Conservation (phyloP, 2,329 filamentous ascomycete genomes). For the Aspergillus thermomutatus region DNA sequence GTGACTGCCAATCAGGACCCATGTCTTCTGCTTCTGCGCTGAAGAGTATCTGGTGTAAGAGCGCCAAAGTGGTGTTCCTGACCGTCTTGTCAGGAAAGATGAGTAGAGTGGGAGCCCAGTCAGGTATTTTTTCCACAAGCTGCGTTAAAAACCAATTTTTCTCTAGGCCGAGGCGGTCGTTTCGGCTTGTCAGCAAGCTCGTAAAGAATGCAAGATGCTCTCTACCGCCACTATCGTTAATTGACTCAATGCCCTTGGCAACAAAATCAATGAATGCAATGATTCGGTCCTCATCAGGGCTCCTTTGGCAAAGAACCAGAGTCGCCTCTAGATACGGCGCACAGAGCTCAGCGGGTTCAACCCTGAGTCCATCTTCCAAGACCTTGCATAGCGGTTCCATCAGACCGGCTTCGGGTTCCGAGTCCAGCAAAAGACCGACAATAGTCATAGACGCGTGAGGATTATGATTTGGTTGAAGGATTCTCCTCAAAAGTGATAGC, state of each 20-base stretch:
- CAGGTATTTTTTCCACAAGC: constrained; percentile 41
- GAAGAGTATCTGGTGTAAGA: constrained; percentile 44
- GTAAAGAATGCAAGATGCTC: constrained; percentile 53
- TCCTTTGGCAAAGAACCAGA: constrained; percentile 49
- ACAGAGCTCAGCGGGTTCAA: constrained; percentile 46
- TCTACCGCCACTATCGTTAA: constrained; percentile 46
- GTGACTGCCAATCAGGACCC: constrained; percentile 24
- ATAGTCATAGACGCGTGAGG: constrained; percentile 52
- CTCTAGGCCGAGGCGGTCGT: constrained; percentile 33
- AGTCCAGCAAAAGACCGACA: constrained; percentile 54
- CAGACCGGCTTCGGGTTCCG: constrained; percentile 50
- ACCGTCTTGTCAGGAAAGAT: constrained; percentile 49
- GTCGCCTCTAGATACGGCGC: constrained; percentile 59
- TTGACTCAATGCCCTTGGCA: constrained; percentile 47
- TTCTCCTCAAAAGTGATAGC: constrained; percentile 54
- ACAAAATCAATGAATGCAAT: constrained; percentile 38
- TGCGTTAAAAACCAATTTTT: constrained; percentile 32
- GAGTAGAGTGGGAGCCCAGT: constrained; percentile 53
- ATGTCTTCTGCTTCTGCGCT: constrained; percentile 29
- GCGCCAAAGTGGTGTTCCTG: constrained; percentile 43
- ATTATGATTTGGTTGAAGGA: constrained; percentile 62
- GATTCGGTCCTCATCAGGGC: constrained; percentile 36
- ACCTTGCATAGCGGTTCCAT: constrained; percentile 50
- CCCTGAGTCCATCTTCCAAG: constrained; percentile 53
- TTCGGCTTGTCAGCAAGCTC: constrained; percentile 46